Evolutionary conservation across 2,329 filamentous ascomycete genomes (phyloP).

Genomic region (Rasamsonia emersonii): DNA sequence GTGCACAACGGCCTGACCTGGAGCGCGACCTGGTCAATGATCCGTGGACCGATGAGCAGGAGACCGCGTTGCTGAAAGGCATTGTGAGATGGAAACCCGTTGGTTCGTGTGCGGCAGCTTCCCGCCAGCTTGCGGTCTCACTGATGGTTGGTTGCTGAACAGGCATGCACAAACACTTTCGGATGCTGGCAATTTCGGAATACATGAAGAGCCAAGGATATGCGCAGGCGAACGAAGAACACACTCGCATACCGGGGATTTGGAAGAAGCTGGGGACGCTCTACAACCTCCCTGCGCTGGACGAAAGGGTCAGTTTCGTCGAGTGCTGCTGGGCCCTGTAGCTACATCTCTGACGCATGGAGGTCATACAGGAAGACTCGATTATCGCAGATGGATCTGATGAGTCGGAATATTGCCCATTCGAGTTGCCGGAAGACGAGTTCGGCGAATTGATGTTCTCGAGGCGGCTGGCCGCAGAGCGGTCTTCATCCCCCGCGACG

Average conservation of each 20-base stretch:
- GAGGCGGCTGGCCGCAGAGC: slow-evolving; percentile 34
- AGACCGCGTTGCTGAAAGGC: slow-evolving; percentile 83
- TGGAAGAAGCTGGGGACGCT: slow-evolving; percentile 78
- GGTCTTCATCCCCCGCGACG: slow-evolving; percentile 32
- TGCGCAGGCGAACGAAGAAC: slow-evolving; percentile 54
- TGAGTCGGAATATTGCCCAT: slow-evolving; percentile 56
- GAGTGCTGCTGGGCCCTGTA: background rate
- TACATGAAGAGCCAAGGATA: slow-evolving; percentile 72
- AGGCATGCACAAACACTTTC: slow-evolving; percentile 92
- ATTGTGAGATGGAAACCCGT: slow-evolving; percentile 96
- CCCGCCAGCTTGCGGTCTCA: slow-evolving; percentile 4
- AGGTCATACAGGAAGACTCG: slow-evolving; percentile 40
- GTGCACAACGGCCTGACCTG: slow-evolving; percentile 25
- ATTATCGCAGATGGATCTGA: slow-evolving; percentile 50
- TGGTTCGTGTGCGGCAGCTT: slow-evolving; percentile 44
- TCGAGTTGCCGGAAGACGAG: slow-evolving; percentile 50
- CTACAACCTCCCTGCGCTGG: slow-evolving; percentile 78
- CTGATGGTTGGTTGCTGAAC: slow-evolving; percentile 5
- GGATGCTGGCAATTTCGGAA: slow-evolving; percentile 78
- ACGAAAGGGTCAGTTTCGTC: slow-evolving; percentile 66
- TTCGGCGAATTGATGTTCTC: slow-evolving; percentile 43
- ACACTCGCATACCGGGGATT: slow-evolving; percentile 84
- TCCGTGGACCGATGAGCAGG: slow-evolving; percentile 91
- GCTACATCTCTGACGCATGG: slow-evolving; percentile 3
- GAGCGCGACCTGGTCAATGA: slow-evolving; percentile 51